These are phyloP conservation scores for Rasamsonia emersonii DNA, from an alignment of 2,329 filamentous ascomycete species.

Conservation along the genomic window DNA sequence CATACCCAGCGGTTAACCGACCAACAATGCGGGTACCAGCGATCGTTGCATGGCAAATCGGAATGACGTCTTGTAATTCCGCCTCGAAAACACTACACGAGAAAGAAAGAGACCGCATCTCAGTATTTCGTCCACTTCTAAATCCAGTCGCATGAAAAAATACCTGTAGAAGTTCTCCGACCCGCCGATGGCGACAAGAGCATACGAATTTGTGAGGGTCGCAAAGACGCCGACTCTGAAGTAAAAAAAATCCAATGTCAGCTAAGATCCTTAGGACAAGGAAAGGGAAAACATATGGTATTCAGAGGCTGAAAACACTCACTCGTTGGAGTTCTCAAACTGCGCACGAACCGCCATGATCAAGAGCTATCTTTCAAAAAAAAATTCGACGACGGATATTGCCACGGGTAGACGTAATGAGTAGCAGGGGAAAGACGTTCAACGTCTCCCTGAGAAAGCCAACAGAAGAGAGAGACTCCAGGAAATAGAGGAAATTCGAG, in stretches of 20 bases:
- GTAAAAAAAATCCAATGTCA: slow-evolving; percentile 1
- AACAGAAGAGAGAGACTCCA: no score
- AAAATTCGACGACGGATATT: slow-evolving; percentile 1
- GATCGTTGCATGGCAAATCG: slow-evolving; percentile 93
- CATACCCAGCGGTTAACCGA: slow-evolving; percentile 81
- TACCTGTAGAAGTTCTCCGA: slow-evolving; percentile 96
- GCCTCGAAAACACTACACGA: slow-evolving; percentile 77
- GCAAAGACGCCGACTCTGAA: slow-evolving; percentile 88
- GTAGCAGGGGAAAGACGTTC: no score
- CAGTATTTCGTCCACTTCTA: slow-evolving; percentile 1
- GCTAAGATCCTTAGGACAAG: no score
- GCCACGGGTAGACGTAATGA: no score
- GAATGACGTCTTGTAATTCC: slow-evolving; percentile 93
- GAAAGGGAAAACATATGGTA: not conserved
- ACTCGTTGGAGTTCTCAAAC: slow-evolving; percentile 46
- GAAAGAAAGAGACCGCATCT: slow-evolving; percentile 6
- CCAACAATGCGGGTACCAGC: slow-evolving; percentile 94
- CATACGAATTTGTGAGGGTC: slow-evolving; percentile 95
- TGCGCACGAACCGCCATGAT: slow-evolving; percentile 42
- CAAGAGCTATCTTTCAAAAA: not conserved
- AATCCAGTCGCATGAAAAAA: not conserved
- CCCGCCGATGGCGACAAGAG: slow-evolving; percentile 84
- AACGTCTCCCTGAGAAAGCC: no score
- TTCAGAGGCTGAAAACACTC: slow-evolving; percentile 8
- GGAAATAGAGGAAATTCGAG: no score